phyloP scores from a whole-genome alignment of 345 rosid genomes.

The Bretschneidera sinensis region DNA sequence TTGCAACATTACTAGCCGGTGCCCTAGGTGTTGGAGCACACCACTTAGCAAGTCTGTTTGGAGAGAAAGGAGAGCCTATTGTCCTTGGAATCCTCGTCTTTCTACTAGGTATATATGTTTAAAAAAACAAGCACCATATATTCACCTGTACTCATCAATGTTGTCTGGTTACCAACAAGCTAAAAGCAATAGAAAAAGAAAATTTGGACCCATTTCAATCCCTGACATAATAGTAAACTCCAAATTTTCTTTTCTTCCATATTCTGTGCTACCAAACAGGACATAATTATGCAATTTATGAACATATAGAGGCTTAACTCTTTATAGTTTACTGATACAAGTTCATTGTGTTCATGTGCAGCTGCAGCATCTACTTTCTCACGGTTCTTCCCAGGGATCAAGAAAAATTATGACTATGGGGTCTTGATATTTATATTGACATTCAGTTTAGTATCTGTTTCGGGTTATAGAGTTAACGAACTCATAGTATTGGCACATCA shows the following conservation, averaged over 20 bases:
- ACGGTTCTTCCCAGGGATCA: conserved; percentile 65
- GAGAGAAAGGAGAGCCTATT: conserved; percentile 54
- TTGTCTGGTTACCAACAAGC: background rate
- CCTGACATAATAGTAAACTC: too few relatives aligned
- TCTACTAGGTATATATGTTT: conserved; percentile 33
- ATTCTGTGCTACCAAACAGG: too few relatives aligned
- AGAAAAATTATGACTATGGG: conserved; percentile 87
- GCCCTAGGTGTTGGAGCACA: conserved; percentile 61
- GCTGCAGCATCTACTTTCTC: conserved; percentile 62
- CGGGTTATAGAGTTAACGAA: conserved; percentile 56
- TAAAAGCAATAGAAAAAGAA: too few relatives aligned
- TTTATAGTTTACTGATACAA: background rate
- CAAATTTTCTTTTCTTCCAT: too few relatives aligned
- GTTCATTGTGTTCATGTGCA: conserved; percentile 17
- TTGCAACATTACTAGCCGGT: conserved; percentile 64
- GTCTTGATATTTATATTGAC: conserved; percentile 71
- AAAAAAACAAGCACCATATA: background rate
- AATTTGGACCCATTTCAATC: too few relatives aligned
- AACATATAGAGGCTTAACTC: too few relatives aligned
- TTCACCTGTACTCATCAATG: too few relatives aligned
- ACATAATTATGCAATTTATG: too few relatives aligned
- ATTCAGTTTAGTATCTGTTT: conserved; percentile 65
- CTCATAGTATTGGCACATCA: conserved; percentile 43
- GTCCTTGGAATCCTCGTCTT: conserved; percentile 69
- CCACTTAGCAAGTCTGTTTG: conserved; percentile 52